These are phyloP conservation scores for Vanrija humicola DNA, from an alignment of 1,284 basidiomycete species.

Conservation along the genomic window DNA sequence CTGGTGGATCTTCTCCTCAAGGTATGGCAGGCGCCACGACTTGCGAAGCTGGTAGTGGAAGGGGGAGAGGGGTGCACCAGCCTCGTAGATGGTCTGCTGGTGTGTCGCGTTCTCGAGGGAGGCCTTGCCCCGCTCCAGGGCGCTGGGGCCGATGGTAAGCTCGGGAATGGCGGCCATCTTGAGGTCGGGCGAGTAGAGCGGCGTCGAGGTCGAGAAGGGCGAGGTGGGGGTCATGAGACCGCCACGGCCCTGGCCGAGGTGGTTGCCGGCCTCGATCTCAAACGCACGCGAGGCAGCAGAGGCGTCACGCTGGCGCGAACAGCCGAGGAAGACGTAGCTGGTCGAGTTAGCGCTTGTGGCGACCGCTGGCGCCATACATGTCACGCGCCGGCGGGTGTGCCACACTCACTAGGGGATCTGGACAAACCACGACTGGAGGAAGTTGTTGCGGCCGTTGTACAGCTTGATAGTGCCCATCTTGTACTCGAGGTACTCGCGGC, in stretches of 20 bases:
- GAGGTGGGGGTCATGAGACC: conserved; percentile 51
- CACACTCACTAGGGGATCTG: conserved; percentile 55
- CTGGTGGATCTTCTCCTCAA: conserved; percentile 67
- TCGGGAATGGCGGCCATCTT: conserved; percentile 50
- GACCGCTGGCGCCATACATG: neutral
- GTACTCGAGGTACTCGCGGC: conserved; percentile 73
- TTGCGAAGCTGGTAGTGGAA: conserved; percentile 71
- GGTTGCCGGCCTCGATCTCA: conserved; percentile 67
- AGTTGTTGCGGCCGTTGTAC: conserved; percentile 70
- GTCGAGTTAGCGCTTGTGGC: conserved; percentile 34
- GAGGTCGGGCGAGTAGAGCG: conserved; percentile 27
- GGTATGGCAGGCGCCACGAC: conserved; percentile 71
- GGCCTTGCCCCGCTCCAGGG: conserved; percentile 24
- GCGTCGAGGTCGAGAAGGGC: conserved; percentile 47
- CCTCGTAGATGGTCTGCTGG: conserved; percentile 51
- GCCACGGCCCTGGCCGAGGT: conserved; percentile 52
- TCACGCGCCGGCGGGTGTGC: neutral
- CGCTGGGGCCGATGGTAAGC: conserved; percentile 43
- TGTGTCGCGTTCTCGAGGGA: conserved; percentile 1
- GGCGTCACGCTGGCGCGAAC: conserved; percentile 63
- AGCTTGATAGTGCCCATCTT: conserved; percentile 71
- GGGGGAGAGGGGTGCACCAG: conserved; percentile 61
- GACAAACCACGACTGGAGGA: conserved; percentile 65
- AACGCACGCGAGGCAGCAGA: conserved; percentile 61
- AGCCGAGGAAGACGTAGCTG: conserved; percentile 72